Conservation (phyloP, 805 yeast genomes). For the Saccharomycopsis olivae region DNA sequence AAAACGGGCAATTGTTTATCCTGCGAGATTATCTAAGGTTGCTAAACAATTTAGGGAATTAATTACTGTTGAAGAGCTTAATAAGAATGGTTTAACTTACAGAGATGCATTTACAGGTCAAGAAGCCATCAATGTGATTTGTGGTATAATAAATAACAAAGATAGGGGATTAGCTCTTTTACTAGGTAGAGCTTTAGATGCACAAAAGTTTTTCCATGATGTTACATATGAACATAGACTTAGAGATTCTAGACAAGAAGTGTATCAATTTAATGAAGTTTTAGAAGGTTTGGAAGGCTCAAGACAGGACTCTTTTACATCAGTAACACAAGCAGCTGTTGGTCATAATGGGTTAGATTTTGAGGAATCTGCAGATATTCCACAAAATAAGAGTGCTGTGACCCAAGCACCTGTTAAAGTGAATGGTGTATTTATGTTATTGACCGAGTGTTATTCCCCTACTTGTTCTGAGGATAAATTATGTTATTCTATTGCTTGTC, state of each 20-base stretch:
- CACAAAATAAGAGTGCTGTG: background rate
- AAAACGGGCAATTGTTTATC: conserved; percentile 59
- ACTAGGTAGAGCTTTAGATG: conserved; percentile 85
- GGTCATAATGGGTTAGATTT: conserved; percentile 15
- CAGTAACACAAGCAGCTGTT: conserved; percentile 8
- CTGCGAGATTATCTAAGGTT: conserved; percentile 80
- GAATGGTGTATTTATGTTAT: conserved; percentile 85
- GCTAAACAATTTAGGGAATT: conserved; percentile 67
- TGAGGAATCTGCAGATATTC: conserved; percentile 1
- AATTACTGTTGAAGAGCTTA: conserved; percentile 62
- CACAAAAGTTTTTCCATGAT: conserved; percentile 90
- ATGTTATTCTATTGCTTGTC: conserved; percentile 95
- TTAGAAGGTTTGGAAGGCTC: conserved; percentile 32
- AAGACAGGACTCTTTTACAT: conserved; percentile 18
- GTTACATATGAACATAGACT: conserved; percentile 90
- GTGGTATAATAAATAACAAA: conserved; percentile 75
- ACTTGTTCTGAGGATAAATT: conserved; percentile 83
- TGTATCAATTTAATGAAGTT: conserved; percentile 68
- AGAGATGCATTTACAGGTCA: conserved; percentile 90
- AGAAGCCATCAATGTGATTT: conserved; percentile 87
- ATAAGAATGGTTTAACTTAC: conserved; percentile 83
- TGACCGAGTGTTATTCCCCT: conserved; percentile 94
- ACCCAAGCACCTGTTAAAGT: conserved; percentile 27
- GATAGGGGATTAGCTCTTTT: conserved; percentile 85
- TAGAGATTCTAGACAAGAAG: conserved; percentile 79